Evolutionary conservation across 345 rosid species (phyloP), one percentile per base, ranked within the genome.

Genomic region (Eucalyptus marginata): DNA sequence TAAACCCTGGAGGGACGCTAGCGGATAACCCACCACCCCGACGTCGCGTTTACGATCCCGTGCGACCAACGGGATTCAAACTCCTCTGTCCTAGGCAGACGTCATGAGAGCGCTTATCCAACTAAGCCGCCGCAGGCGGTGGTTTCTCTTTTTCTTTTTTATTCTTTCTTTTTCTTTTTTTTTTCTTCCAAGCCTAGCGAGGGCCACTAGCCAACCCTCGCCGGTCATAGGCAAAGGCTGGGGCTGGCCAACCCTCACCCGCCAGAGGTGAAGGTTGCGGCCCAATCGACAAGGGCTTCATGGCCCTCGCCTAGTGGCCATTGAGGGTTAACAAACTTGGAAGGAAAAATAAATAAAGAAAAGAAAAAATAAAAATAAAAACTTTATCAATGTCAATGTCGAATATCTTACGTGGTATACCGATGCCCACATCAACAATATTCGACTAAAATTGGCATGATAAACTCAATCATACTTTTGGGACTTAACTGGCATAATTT

Each of bases 211-310:
- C 29, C 13, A 9, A 56, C 29, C 62, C 62, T 56, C 3, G 6
- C 27, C 1, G 0, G 1, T 56, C 62, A 56, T 24, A 9, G 7
- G 12, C 62, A 56, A 54, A 54, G 56, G 56, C 0, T 51, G 4
- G 22, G 59, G 27, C 3, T 56, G 2, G 27, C 25, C 12, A 54
- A 54, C 59, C 59, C 59, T 54, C 0, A 3, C 59, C 0, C 0
- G 0, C 5, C 3, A 22, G 0, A 56, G 12, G 27, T 0, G 29
- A 22, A 11, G 27, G 12, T 22, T 0, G 13, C 1, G 62, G 56
- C 56, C 9, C 2, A 52, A 52, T 52, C 0, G 0, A 10, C 27
- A 24, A 56, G 62, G 62, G 62, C 56, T 52, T 56, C 62, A 0
- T 20, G 12, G 12, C 29, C 29, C 6, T 56, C 1, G 3, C 29